Percentiles rank a stretch among this genome's conserved stretches.
Evolutionary conservation across 169 alveolate genomes (phyloP).

Genomic region (Amoebophrya sp.): DNA sequence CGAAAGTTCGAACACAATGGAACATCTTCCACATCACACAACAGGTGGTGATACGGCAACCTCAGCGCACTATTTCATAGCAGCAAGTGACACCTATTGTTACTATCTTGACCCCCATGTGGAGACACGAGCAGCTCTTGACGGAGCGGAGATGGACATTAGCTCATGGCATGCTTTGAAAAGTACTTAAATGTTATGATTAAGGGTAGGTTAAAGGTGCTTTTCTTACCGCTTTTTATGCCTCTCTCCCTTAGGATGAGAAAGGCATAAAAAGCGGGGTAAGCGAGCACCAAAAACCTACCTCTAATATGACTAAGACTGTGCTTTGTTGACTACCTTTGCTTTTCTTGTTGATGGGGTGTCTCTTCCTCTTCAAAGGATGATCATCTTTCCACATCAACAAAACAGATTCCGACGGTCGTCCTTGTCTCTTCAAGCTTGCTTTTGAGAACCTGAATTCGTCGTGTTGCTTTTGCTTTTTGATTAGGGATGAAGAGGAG

Average conservation of each 20-base stretch:
- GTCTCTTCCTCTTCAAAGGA: no score
- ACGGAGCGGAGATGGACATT: slow-evolving; percentile 23
- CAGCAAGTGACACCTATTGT: background rate
- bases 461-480: background rate
- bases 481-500: background rate
- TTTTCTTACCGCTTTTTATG: no score
- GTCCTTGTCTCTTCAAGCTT: background rate
- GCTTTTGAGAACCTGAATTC: background rate
- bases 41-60: slow-evolving; percentile 2
- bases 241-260: no score
- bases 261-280: no score
- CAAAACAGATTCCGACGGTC: background rate
- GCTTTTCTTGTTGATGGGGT: background rate
- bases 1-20: no score
- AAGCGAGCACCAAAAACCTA: no score
- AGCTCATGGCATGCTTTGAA: background rate
- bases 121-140: background rate
- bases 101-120: background rate
- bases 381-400: no score
- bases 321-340: background rate
- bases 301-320: no score
- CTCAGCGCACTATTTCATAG: background rate
- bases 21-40: no score
- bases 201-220: no score
- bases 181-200: background rate